Evolutionary conservation across 805 yeast genomes (phyloP).

Genomic region (Debaryomyces tyrocola): DNA sequence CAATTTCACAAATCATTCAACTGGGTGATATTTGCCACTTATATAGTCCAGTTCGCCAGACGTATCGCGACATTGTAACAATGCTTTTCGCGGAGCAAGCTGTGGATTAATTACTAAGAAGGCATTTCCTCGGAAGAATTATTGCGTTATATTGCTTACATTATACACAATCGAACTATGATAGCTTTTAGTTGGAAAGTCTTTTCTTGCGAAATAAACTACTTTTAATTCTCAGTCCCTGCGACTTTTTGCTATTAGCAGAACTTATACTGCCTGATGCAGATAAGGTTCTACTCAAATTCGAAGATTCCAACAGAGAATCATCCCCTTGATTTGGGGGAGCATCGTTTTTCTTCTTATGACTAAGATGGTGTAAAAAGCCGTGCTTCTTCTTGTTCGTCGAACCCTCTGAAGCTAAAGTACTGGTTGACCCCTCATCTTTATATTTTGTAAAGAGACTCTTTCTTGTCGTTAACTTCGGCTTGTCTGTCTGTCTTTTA

Average conservation of each 20-base stretch:
- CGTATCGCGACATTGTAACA: too few relatives aligned
- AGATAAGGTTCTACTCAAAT: constrained; percentile 14
- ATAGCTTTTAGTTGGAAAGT: not conserved
- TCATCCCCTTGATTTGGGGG: constrained; percentile 8
- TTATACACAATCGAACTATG: not conserved
- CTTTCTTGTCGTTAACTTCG: not conserved
- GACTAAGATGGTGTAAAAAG: constrained; percentile 19
- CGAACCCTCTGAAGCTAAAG: not conserved
- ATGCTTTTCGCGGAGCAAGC: too few relatives aligned
- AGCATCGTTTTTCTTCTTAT: constrained; percentile 10
- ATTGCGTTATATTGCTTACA: too few relatives aligned
- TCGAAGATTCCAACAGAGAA: constrained; percentile 6
- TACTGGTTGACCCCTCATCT: not conserved
- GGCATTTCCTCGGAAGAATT: too few relatives aligned
- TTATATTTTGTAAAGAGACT: not conserved
- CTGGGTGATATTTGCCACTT: too few relatives aligned
- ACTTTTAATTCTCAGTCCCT: constrained; percentile 1
- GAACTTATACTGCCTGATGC: constrained; percentile 18
- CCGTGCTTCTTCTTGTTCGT: constrained; percentile 9
- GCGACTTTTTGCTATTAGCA: constrained; percentile 16
- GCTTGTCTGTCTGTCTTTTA: not conserved
- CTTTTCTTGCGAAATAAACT: not conserved
- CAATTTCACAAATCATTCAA: too few relatives aligned
- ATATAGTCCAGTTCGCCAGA: too few relatives aligned
- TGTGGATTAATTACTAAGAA: too few relatives aligned